Conservation (phyloP, 2,329 filamentous ascomycete genomes). For the Monosporascus cannonballus region DNA sequence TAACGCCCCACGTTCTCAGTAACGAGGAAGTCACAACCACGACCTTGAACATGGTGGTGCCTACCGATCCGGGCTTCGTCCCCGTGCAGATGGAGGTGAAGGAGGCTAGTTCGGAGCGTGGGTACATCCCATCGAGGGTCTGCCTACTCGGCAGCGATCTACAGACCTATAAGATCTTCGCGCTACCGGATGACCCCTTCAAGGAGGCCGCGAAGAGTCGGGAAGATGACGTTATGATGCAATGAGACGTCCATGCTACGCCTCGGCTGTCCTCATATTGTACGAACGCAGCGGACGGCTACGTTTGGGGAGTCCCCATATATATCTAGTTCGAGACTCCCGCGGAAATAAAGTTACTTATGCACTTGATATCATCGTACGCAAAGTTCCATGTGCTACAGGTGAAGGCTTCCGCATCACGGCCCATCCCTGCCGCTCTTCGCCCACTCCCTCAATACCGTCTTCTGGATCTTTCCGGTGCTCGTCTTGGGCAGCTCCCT, state of each 20-base stretch:
- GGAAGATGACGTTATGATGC: background rate
- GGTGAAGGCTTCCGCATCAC: constrained; percentile 5
- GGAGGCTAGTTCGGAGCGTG: constrained; percentile 35
- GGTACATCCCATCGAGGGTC: constrained; percentile 42
- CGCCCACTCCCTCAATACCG: constrained; percentile 81
- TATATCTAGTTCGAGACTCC: too few species aligned
- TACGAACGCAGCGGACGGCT: too few species aligned
- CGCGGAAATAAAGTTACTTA: too few species aligned
- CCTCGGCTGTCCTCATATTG: background rate
- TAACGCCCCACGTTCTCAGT: constrained; percentile 19
- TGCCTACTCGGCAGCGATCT: constrained; percentile 45
- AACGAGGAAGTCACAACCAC: constrained; percentile 24
- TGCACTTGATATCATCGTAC: too few species aligned
- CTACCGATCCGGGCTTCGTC: constrained; percentile 24
- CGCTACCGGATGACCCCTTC: constrained; percentile 29
- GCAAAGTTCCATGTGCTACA: background rate
- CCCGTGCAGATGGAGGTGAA: constrained; percentile 49
- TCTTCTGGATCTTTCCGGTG: constrained; percentile 96
- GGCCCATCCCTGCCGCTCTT: constrained; percentile 33
- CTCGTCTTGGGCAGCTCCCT: constrained; percentile 89
- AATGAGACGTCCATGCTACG: background rate
- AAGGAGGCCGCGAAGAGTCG: background rate
- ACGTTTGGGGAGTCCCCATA: too few species aligned
- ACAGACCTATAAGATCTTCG: constrained; percentile 41
- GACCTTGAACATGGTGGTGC: constrained; percentile 22